These are phyloP conservation scores for Schizochytrium sp. DNA, from an alignment of 108 stramenopile genomes.

Conservation along the genomic window DNA sequence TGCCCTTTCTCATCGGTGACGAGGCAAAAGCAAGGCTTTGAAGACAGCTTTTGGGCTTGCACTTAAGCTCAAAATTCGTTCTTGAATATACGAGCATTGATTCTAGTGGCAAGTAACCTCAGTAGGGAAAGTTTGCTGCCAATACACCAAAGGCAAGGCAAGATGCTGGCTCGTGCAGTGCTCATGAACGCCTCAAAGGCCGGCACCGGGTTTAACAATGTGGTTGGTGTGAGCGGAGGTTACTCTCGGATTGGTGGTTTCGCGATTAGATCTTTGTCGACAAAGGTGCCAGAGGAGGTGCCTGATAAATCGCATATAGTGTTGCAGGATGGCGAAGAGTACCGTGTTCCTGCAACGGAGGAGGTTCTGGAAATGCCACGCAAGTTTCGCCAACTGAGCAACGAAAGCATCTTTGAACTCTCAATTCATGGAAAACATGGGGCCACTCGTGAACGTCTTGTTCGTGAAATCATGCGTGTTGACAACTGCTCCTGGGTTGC, in stretches of 20 bases:
- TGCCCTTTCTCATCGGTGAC: too few relatives aligned
- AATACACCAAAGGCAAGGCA: too few relatives aligned
- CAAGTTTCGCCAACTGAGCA: slow-evolving; percentile 22
- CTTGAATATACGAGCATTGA: too few relatives aligned
- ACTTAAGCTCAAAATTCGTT: too few relatives aligned
- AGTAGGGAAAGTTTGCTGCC: too few relatives aligned
- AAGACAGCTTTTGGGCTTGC: too few relatives aligned
- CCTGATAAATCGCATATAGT: background rate
- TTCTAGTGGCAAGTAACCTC: too few relatives aligned
- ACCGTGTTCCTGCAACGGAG: background rate
- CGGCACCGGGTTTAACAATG: background rate
- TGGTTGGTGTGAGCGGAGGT: background rate
- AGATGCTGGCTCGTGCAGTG: too few relatives aligned
- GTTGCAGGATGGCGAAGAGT: slow-evolving; percentile 3
- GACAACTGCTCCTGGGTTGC: background rate
- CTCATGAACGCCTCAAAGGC: background rate
- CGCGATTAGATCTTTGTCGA: background rate
- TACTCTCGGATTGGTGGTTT: background rate
- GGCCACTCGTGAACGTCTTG: slow-evolving; percentile 50
- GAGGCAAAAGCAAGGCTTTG: too few relatives aligned
- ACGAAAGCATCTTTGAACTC: slow-evolving; percentile 21
- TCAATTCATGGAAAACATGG: slow-evolving; percentile 37
- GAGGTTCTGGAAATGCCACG: slow-evolving; percentile 12
- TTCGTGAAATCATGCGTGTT: slow-evolving; percentile 58
- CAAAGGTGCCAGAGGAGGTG: slow-evolving; percentile 18